These are phyloP conservation scores for Leucaena leucocephala DNA, from an alignment of 306 rosid species.

Conservation along the genomic window DNA sequence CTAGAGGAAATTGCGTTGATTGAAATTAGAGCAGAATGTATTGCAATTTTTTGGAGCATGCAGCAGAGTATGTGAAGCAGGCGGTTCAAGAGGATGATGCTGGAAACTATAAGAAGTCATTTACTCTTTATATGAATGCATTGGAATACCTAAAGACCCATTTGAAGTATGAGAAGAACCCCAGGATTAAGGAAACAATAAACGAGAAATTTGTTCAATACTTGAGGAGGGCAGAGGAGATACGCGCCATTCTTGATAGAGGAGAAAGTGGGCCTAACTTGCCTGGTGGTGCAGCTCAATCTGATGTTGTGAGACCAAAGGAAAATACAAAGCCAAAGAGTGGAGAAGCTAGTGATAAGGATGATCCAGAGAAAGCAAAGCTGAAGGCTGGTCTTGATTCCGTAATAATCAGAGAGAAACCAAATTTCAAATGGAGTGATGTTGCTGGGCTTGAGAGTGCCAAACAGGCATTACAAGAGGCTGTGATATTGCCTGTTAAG, in stretches of 20 bases:
- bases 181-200: constrained; percentile 72
- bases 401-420: constrained; percentile 79
- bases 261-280: constrained; percentile 64
- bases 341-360: constrained; percentile 57
- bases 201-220: constrained; percentile 78
- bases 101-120: constrained; percentile 76
- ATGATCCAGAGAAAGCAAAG: constrained; percentile 80
- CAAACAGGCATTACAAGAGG: constrained; percentile 81
- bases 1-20: neutral
- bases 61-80: constrained; percentile 76
- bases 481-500: constrained; percentile 75
- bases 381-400: constrained; percentile 70
- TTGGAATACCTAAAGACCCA: constrained; percentile 75
- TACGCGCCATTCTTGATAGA: constrained; percentile 64
- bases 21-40: constrained; percentile 51
- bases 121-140: constrained; percentile 75
- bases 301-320: constrained; percentile 50
- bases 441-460: constrained; percentile 84
- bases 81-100: constrained; percentile 80
- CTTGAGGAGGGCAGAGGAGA: constrained; percentile 85
- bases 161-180: constrained; percentile 84
- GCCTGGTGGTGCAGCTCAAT: constrained; percentile 55
- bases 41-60: constrained; percentile 85
- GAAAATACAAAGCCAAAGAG: constrained; percentile 52
- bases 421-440: constrained; percentile 77